Conservation (phyloP, 2,329 filamentous ascomycete species). For the Colletotrichum sp. region DNA sequence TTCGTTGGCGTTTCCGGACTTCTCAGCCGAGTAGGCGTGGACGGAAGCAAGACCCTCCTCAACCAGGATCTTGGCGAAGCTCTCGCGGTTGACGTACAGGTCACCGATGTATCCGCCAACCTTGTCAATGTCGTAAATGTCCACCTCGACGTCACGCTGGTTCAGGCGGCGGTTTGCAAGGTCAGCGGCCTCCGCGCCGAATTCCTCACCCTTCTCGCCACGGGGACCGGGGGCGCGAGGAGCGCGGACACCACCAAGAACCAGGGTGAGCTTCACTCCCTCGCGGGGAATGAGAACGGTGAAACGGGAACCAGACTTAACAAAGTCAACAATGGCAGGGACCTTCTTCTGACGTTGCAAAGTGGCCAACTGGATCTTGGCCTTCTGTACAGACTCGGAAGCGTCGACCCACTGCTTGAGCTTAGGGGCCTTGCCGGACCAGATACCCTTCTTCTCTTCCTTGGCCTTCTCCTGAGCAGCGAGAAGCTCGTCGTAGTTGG, state of each 20-base stretch:
- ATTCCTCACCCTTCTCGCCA: conserved; percentile 84
- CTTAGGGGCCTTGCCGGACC: conserved; percentile 88
- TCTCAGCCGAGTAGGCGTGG: conserved; percentile 94
- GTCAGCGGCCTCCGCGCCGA: conserved; percentile 92
- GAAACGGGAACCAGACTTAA: conserved; percentile 96
- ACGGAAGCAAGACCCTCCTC: conserved; percentile 94
- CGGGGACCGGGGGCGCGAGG: conserved; percentile 82
- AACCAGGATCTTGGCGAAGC: conserved; percentile 89
- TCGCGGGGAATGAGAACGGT: conserved; percentile 91
- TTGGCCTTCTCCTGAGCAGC: conserved; percentile 83
- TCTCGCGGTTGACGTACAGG: conserved; percentile 92
- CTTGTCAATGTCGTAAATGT: conserved; percentile 95
- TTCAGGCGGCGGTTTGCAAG: conserved; percentile 87
- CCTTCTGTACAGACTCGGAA: conserved; percentile 91
- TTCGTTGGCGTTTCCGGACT: conserved; percentile 87
- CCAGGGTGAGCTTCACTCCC: conserved; percentile 92
- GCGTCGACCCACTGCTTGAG: conserved; percentile 85
- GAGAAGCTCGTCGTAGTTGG: conserved; percentile 90
- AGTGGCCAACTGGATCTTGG: conserved; percentile 89
- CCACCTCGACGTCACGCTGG: conserved; percentile 95
- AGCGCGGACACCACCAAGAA: conserved; percentile 90
- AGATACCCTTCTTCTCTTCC: conserved; percentile 90
- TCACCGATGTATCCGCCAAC: conserved; percentile 96
- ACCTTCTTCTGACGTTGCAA: conserved; percentile 92
- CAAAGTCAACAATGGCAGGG: conserved; percentile 93